phyloP scores from a whole-genome alignment of 2,329 filamentous ascomycete genomes.

The Alternaria burnsii region DNA sequence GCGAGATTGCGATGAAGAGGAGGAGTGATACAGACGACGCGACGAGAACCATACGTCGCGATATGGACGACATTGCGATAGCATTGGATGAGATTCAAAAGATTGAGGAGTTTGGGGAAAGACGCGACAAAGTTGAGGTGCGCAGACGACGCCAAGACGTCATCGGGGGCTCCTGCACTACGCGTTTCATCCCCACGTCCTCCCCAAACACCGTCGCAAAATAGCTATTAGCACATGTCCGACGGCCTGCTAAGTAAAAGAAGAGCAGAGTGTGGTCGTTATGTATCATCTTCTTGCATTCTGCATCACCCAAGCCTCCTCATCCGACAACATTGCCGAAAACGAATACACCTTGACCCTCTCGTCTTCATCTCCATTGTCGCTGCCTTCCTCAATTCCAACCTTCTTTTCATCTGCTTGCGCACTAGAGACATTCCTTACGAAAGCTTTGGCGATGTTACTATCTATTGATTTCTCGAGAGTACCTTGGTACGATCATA shows the following conservation, averaged over 20 bases:
- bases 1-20: constrained; percentile 40
- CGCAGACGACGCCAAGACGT: constrained; percentile 12
- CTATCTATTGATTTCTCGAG: background rate
- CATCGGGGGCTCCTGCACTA: constrained; percentile 23
- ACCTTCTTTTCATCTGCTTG: background rate
- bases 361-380: background rate
- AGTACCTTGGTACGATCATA: background rate
- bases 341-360: background rate
- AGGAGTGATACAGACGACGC: constrained; percentile 37
- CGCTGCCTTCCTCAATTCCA: background rate
- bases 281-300: background rate
- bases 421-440: background rate
- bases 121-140: constrained; percentile 7
- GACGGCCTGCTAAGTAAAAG: background rate
- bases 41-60: constrained; percentile 33
- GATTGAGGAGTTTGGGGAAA: background rate
- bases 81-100: constrained; percentile 1
- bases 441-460: background rate
- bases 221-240: background rate
- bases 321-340: background rate
- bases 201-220: constrained; percentile 3
- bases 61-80: constrained; percentile 28
- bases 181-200: constrained; percentile 29
- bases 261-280: background rate
- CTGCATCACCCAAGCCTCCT: background rate